Evolutionary conservation across 169 alveolate genomes (phyloP), one percentile per base, ranked within the genome.

Genomic region (Cryptosporidium felis): DNA sequence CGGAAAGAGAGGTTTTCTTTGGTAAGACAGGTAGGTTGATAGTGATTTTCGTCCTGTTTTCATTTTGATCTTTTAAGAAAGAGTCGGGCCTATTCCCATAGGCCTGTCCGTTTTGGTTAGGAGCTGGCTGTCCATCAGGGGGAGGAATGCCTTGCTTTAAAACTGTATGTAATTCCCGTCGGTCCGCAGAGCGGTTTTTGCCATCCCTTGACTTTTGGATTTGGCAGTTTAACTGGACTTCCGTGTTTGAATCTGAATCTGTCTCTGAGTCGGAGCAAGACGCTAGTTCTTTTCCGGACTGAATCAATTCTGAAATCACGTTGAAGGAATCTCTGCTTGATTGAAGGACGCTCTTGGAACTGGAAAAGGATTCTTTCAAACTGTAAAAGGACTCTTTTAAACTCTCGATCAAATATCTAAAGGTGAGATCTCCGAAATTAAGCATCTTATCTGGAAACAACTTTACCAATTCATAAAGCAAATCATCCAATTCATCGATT

Each of bases 371-470:
- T 40, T 28, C 26, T 28, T 56, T 56, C 26, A 56, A 56, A 12
- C 49, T 18, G 26, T 45, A 44, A 44, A 28, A 65, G 2, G 81
- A 45, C 21, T 65, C 81, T 10, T 65, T 32, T 5, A 65, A 36
- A 26, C 32, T 65, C 6, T 65, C 81, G 49, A 65, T 18, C 36
- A 65, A 65, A 26, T 46, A 65, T 5, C 59, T 30, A 12, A 23
- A 32, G 23, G 81, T 47, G 9, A 65, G 32, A 14, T 47, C 46
- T 6, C 36, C 34, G n/a, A 62, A 65, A 28, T 46, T 65, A 30
- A 46, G 49, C 81, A 65, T 65, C 18, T 49, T 65, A 28, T 49
- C 62, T 9, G 81, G 81, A 65, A 65, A 65, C 42, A 65, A 2
- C 59, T 23, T 65, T 2, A 65, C 36, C 8, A 65, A 3, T 28